A percentile compares a stretch with the other conserved stretches of the same genome.
phyloP scores from a whole-genome alignment of 129 eudicot genomes.

The Daucus carota region DH1_v3.0 NC_030388.2:21723501-21724000 shows the following conservation, averaged over 20 bases:
- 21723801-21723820: conserved; percentile 48
- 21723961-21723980: not conserved
- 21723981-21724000: not conserved
- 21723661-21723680: not conserved
- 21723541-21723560: not conserved
- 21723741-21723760: not conserved
- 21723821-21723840: conserved; percentile 46
- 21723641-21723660: too few relatives aligned
- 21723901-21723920: not conserved
- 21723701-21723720: not conserved
- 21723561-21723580: not conserved
- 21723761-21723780: conserved; percentile 24
- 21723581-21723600: not conserved
- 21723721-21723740: not conserved
- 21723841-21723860: conserved; percentile 90
- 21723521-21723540: not conserved
- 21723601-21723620: not conserved
- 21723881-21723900: not conserved
- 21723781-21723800: conserved; percentile 76
- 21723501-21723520: not conserved
- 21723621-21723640: not conserved
- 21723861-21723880: conserved; percentile 19
- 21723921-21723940: not conserved
- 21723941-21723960: not conserved
- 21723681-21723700: not conserved